These are phyloP conservation scores for Coffea humblotiana DNA, from an alignment of 305 asterid genomes.

Conservation along the genomic window DNA sequence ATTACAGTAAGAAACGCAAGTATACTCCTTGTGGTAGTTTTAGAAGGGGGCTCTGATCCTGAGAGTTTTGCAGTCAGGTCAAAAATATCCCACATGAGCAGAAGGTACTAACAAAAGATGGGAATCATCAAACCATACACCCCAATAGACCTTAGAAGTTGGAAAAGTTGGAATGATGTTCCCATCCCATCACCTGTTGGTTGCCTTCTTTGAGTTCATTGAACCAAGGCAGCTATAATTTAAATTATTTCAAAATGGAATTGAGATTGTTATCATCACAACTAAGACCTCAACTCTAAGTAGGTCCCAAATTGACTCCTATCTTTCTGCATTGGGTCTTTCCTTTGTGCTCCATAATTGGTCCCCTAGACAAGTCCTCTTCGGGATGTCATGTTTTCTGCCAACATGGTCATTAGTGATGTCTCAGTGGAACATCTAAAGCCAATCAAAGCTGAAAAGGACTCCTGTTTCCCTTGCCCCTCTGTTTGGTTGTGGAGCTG, in stretches of 20 bases:
- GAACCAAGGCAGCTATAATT: neutral
- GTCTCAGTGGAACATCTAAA: conserved; percentile 55
- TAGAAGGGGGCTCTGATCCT: neutral
- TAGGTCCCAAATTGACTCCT: conserved; percentile 47
- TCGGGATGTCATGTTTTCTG: conserved; percentile 39
- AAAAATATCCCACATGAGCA: neutral
- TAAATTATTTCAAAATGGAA: neutral
- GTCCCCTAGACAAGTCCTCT: conserved; percentile 36
- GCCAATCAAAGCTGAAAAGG: conserved; percentile 49
- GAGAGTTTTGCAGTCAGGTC: neutral
- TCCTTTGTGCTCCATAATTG: conserved; percentile 30
- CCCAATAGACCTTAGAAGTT: neutral
- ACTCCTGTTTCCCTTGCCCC: conserved; percentile 25
- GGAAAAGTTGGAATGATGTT: neutral
- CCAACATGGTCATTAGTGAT: conserved; percentile 52
- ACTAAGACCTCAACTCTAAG: conserved; percentile 27
- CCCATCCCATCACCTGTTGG: neutral
- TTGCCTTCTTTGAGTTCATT: conserved; percentile 3
- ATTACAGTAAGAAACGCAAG: neutral
- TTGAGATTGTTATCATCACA: conserved; percentile 16
- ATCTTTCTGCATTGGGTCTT: conserved; percentile 45
- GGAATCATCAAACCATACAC: neutral
- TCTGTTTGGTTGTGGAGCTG: conserved; percentile 30
- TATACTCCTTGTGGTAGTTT: neutral
- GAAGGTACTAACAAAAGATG: neutral